Evolutionary conservation across 2,329 filamentous ascomycete species (phyloP), one percentile per base, ranked within the genome.

Genomic region (Arthrocladium fulminans): DNA sequence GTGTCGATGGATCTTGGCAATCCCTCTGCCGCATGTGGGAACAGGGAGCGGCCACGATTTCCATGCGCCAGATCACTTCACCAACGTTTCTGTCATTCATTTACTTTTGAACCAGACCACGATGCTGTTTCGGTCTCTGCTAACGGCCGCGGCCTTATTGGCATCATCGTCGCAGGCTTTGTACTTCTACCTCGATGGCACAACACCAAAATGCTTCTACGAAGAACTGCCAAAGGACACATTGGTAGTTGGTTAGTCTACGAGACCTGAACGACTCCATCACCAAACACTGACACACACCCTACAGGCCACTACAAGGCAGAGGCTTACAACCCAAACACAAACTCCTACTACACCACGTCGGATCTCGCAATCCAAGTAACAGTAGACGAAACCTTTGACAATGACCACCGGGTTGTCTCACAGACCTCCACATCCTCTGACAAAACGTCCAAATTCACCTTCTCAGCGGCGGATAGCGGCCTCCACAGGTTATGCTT

Each of bases 181-280:
- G 51, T 90, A 94, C 80, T 94, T 98, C 76, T 97, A 86, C 74
- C 83, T 97, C 67, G 88, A 97, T 66, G 86, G 85, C 61, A 77
- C 79, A 43, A 73, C 79, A 56, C 84, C 87, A 58, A 96, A 94
- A 73, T 98, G 92, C 72, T 98, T 98, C 80, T 94, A 86, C 72
- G 92, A 98, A 73, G 90, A 97, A 69, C 79, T 98, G 51, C 89
- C 92, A 57, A 96, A 97, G 75, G 90, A 95, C 68, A 97, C 92
- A 12, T 73, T 98, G 50, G 90, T 98, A 48, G 89, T 96, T 51
- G 92, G 80, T 83, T 73, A 53, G 79, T 59, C 34, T 24, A 13
- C n/a, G 12, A 34, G 19, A 20, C 17, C n/a, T 25, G 5, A n/a
- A 12, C 10, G n/a, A 25, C 45, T 32, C n/a, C n/a, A 30, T 17